Percentiles rank a stretch among this genome's conserved stretches.
Conservation (phyloP, 768 basidiomycete species). For the Rhizopogon vinicolor region DNA sequence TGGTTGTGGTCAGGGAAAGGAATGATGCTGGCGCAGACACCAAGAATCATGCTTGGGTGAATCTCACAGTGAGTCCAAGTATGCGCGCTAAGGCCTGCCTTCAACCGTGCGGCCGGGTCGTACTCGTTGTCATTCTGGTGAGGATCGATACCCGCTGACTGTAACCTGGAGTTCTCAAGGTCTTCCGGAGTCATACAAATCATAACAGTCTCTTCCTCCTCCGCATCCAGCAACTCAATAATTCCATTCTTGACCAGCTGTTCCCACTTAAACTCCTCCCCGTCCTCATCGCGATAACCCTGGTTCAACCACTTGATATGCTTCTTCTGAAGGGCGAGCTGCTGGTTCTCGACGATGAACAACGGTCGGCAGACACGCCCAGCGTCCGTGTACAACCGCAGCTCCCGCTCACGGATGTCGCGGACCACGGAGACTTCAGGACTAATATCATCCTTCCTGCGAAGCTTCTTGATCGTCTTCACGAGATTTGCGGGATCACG, state of each 20-base stretch:
- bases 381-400: slow-evolving; percentile 93
- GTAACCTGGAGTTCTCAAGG: slow-evolving; percentile 75
- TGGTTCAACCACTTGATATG: slow-evolving; percentile 72
- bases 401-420: slow-evolving; percentile 93
- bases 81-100: slow-evolving; percentile 78
- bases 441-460: slow-evolving; percentile 92
- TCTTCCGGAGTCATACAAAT: slow-evolving; percentile 99
- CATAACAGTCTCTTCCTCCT: slow-evolving; percentile 99
- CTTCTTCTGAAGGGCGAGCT: slow-evolving; percentile 77
- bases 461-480: slow-evolving; percentile 86
- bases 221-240: slow-evolving; percentile 93
- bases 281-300: slow-evolving; percentile 52
- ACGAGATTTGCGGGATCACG: slow-evolving; percentile 91
- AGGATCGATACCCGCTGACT: slow-evolving; percentile 54
- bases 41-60: slow-evolving; percentile 98
- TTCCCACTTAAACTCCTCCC: slow-evolving; percentile 74
- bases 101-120: slow-evolving; percentile 86
- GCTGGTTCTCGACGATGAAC: slow-evolving; percentile 93
- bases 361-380: slow-evolving; percentile 96
- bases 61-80: slow-evolving; percentile 99
- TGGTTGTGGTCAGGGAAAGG: slow-evolving; percentile 99
- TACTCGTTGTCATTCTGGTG: slow-evolving; percentile 63
- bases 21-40: slow-evolving; percentile 98
- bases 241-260: slow-evolving; percentile 82
- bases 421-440: slow-evolving; percentile 96